phyloP scores from a whole-genome alignment of 2,329 filamentous ascomycete genomes.

The Macroventuria anomochaeta region DNA sequence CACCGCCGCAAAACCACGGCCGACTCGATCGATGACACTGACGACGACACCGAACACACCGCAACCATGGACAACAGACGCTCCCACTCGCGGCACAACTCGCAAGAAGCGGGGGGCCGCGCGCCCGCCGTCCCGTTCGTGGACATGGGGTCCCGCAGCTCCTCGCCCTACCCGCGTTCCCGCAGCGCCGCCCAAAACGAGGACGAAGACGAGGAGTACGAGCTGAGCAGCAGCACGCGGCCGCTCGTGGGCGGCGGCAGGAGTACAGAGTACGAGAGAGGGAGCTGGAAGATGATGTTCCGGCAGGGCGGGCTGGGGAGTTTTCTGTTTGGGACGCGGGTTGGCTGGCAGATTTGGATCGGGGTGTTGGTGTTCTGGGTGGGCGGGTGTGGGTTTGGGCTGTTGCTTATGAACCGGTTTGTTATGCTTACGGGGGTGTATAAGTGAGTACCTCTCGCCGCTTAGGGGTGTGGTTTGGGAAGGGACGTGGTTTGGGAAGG shows the following conservation, averaged over 20 bases:
- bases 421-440: constrained; percentile 59
- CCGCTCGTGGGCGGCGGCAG: constrained; percentile 44
- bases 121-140: constrained; percentile 54
- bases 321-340: constrained; percentile 56
- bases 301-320: constrained; percentile 55
- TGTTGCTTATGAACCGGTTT: constrained; percentile 60
- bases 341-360: constrained; percentile 58
- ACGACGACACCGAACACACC: constrained; percentile 46
- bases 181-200: constrained; percentile 54
- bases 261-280: constrained; percentile 16
- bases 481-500: too few relatives aligned
- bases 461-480: too few relatives aligned
- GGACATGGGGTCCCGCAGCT: constrained; percentile 51
- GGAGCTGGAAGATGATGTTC: constrained; percentile 43
- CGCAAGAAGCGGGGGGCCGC: constrained; percentile 40
- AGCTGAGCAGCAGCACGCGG: constrained; percentile 46
- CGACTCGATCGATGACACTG: constrained; percentile 49
- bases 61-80: constrained; percentile 38
- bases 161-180: constrained; percentile 47
- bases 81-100: constrained; percentile 40
- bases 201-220: constrained; percentile 55
- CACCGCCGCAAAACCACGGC: constrained; percentile 43
- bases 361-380: constrained; percentile 57
- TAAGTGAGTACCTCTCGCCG: constrained; percentile 36
- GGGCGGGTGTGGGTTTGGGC: constrained; percentile 55